phyloP scores from a whole-genome alignment of 2,329 filamentous ascomycete species.

The Paraphoma sp. region DNA sequence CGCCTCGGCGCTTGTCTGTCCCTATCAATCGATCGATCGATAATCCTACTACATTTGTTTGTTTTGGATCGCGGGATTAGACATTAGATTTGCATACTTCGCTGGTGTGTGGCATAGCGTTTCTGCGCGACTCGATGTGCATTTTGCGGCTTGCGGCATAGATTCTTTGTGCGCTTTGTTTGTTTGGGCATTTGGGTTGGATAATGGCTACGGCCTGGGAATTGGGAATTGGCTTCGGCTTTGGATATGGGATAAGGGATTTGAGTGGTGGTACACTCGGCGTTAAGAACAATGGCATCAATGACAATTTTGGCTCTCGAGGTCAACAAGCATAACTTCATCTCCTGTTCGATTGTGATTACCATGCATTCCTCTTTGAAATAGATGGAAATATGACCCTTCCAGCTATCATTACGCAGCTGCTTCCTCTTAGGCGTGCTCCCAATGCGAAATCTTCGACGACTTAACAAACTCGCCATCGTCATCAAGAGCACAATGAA shows the following conservation, averaged over 20 bases:
- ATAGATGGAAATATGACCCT: too few species aligned
- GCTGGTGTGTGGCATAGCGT: conserved; percentile 2
- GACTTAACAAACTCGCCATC: too few species aligned
- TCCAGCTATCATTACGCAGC: too few species aligned
- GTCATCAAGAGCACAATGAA: too few species aligned
- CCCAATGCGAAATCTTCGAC: too few species aligned
- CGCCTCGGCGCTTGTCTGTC: conserved; percentile 1
- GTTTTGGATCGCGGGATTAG: conserved; percentile 1
- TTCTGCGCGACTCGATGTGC: neutral
- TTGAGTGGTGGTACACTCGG: neutral
- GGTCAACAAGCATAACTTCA: neutral
- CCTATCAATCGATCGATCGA: neutral
- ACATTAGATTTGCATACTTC: conserved; percentile 2
- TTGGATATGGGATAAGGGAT: too few species aligned
- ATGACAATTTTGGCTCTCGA: too few species aligned
- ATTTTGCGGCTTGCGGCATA: conserved; percentile 5
- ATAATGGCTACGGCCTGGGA: conserved; percentile 3
- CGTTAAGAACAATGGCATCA: neutral
- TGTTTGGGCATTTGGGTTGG: neutral
- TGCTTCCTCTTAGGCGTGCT: too few species aligned
- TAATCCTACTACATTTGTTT: neutral
- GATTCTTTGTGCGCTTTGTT: neutral
- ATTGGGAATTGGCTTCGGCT: neutral
- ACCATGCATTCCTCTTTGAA: too few species aligned
- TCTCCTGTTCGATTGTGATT: too few species aligned